Conservation (phyloP, 2,329 filamentous ascomycete genomes). For the Trichoderma sp. region DNA sequence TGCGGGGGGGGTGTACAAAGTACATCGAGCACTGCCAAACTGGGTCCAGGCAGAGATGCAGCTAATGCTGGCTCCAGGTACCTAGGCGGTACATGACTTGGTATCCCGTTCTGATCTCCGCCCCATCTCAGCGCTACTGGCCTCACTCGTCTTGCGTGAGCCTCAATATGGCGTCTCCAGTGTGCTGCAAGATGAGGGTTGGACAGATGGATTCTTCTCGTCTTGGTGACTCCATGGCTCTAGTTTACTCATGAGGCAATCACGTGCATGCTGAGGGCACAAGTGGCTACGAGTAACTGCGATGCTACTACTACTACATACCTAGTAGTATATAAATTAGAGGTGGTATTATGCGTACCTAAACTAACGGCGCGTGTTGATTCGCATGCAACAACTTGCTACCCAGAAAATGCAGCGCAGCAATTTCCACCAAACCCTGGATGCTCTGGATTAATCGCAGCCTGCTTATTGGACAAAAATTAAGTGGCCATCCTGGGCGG, state of each 20-base stretch:
- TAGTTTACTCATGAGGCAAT: neutral
- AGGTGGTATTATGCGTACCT: neutral
- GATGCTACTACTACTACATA: too few species aligned
- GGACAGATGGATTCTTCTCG: neutral
- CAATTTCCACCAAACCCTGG: neutral
- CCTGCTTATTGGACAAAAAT: neutral
- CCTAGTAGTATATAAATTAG: too few species aligned
- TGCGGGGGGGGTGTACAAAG: slow-evolving; percentile 4
- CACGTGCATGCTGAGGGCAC: neutral
- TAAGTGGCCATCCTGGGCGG: neutral
- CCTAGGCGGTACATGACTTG: neutral
- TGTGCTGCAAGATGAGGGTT: too few species aligned
- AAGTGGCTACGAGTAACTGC: neutral
- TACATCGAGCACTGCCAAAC: neutral
- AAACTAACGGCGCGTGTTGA: neutral
- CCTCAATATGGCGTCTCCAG: neutral
- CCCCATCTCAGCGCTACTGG: neutral
- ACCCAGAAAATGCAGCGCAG: neutral
- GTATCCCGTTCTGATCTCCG: neutral
- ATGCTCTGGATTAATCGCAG: neutral
- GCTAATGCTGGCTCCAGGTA: slow-evolving; percentile 15
- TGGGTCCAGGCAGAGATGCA: neutral
- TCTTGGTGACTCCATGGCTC: neutral
- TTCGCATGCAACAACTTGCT: neutral
- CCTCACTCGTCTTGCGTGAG: neutral